Evolutionary conservation across 2,329 filamentous ascomycete species (phyloP), one percentile per base, ranked within the genome.

Genomic region (Pleurostoma richardsiae): DNA sequence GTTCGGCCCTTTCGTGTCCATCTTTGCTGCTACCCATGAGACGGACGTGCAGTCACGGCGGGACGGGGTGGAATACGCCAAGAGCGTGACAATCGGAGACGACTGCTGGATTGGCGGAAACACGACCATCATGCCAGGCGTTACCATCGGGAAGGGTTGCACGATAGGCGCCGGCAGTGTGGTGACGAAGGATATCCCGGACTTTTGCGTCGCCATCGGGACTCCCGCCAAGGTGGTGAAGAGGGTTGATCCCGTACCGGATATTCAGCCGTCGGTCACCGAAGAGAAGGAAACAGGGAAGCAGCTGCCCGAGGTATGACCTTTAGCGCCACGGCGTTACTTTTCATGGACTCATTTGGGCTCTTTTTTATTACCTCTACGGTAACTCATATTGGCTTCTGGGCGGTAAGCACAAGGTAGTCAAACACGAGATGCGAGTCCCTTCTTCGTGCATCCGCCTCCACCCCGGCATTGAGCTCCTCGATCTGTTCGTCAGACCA

Each of bases 1-100:
- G 53, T 73, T 90, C 46, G 88, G 85, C 0, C 85, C 88, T 0
- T 83, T 82, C 55, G 85, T 90, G 0, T 79, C 72, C 41, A 76
- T 92, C 47, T 88, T 81, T 58, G 79, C 81, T 3, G 88, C 79
- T 1, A 85, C 81, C 0, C 88, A 94, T 61, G 86, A 88, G 42
- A 70, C 86, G 0, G 85, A 86, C 53, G 70, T 77, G 1, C 66
- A 69, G 44, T 71, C 66, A 3, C 68, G 76, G 19, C 63, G 73
- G 29, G 68, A 73, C 30, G 63, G 62, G 26, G 61, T 74, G 45
- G 73, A 76, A 53, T 77, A 69, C 45, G 74, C 72, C 0, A 61
- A 61, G 11, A 60, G 67, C 2, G 69, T 79, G 30, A 60, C 54
- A 2, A 45, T 45, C 4, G 44, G 44, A 3, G 39, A 45, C 5